Evolutionary conservation across 306 rosid species (phyloP).

Genomic region (Cucurbita moschata): DNA sequence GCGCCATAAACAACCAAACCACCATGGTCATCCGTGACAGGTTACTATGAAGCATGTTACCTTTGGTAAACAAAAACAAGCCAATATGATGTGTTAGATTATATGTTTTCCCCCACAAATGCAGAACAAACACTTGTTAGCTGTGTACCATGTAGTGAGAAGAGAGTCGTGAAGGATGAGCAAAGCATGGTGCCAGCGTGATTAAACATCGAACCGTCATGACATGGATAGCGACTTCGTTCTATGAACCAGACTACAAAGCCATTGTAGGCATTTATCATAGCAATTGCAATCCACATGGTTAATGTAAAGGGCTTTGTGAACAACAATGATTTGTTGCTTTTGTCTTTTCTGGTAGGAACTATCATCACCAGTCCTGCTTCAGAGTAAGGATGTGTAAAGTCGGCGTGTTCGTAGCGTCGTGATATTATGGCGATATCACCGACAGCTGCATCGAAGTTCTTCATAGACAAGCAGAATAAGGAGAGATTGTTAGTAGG

Average conservation of each 20-base stretch:
- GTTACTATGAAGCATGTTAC: conserved; percentile 21
- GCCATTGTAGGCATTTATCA: conserved; percentile 26
- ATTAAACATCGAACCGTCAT: conserved; percentile 18
- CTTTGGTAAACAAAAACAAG: conserved; percentile 6
- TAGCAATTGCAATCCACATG: conserved; percentile 28
- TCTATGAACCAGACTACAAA: conserved; percentile 41
- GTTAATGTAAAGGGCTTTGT: conserved; percentile 31
- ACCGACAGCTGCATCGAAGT: conserved; percentile 36
- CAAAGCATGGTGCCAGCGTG: conserved; percentile 28
- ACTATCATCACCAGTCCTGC: conserved; percentile 38
- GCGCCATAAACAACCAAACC: conserved; percentile 38
- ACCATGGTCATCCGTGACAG: conserved; percentile 33
- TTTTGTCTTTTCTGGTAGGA: conserved; percentile 11
- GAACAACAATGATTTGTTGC: conserved; percentile 21
- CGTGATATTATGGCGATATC: conserved; percentile 22
- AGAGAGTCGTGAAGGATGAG: conserved; percentile 30
- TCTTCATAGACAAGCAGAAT: conserved; percentile 5
- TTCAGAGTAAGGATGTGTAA: conserved; percentile 31
- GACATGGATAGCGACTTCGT: conserved; percentile 13
- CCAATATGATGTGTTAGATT: background rate
- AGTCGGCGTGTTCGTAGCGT: conserved; percentile 23
- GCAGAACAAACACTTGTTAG: background rate
- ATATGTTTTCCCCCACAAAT: background rate
- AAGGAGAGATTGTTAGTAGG: background rate
- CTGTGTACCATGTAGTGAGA: conserved; percentile 23